Evolutionary conservation across 2,329 filamentous ascomycete genomes (phyloP), one percentile per base, ranked within the genome.

Genomic region (Zelopaecilomyces penicillatus): DNA sequence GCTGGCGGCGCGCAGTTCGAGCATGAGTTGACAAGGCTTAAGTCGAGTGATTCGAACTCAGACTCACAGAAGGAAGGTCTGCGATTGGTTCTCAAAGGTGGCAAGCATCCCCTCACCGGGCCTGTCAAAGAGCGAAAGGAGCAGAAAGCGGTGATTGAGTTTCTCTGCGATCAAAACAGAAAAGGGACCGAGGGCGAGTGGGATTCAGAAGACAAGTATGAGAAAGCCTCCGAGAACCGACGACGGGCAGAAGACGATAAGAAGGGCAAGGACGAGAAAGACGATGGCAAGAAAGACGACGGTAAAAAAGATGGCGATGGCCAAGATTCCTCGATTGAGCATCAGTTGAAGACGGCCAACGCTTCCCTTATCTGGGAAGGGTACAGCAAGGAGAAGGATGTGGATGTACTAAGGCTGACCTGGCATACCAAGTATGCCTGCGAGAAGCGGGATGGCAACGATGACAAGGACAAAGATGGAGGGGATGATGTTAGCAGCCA

Each of bases 341-440:
- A 66, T 48, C 75, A 81, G 54, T 66, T 78, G 41, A 64, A 70
- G 48, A 75, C 77, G 49, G 65, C 75, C 4, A 67, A 72, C 41
- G 74, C 79, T 8, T 85, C 85, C 50, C 70, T 97, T 48, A 71
- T 83, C 47, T 95, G 89, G 66, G 74, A 87, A 47, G 80, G 83
- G 56, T 96, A 93, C 64, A 77, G 74, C 36, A 56, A 60, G 3
- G 74, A 80, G 42, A 73, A 74, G 19, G 77, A 80, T 33, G 69
- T 69, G 6, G 68, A 74, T 28, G 76, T 87, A 8, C 65, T 97
- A 51, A 78, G 82, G 44, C 63, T 97, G 58, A 82, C 85, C 32
- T 98, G 91, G 91, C 71, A 76, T 59, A 96, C 91, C 10, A 88
- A 91, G 64, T 82, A 88, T 59, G 91, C 87, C 1, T 97, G 93